Conservation (phyloP, 306 rosid genomes). For the Prunus armeniaca region DNA sequence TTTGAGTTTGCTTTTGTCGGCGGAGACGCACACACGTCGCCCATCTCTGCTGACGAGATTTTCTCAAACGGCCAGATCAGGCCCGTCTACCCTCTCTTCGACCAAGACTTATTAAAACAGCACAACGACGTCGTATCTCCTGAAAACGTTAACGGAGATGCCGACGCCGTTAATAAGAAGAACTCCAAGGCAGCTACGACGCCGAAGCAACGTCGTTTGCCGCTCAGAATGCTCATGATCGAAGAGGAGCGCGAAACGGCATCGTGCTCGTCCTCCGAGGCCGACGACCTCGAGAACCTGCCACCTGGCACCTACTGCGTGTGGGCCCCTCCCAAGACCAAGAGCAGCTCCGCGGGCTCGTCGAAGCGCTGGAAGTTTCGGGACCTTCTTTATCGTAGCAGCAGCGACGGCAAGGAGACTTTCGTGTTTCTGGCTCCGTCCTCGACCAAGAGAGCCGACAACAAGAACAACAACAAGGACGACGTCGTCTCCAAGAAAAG, state of each 20-base stretch:
- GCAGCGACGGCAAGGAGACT: constrained; percentile 45
- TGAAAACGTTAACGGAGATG: constrained; percentile 8
- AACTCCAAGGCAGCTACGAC: not conserved
- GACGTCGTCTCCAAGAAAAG: constrained; percentile 2
- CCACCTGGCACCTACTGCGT: constrained; percentile 55
- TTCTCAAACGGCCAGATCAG: constrained; percentile 79
- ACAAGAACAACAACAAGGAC: not conserved
- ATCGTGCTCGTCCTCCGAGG: constrained; percentile 60
- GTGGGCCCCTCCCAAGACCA: constrained; percentile 57
- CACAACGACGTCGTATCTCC: not conserved
- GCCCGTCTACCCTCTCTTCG: constrained; percentile 62
- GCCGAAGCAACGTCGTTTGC: constrained; percentile 34
- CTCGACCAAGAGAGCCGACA: constrained; percentile 20
- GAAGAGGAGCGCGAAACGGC: constrained; percentile 67
- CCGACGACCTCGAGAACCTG: constrained; percentile 51
- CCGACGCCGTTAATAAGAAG: not conserved
- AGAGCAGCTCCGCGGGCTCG: constrained; percentile 48
- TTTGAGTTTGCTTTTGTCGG: constrained; percentile 59
- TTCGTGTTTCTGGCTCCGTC: constrained; percentile 14
- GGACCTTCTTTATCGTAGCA: constrained; percentile 52
- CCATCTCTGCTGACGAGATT: constrained; percentile 79
- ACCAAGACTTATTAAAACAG: constrained; percentile 30
- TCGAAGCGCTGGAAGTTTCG: constrained; percentile 77
- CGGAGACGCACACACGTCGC: constrained; percentile 34
- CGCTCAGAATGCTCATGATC: constrained; percentile 66